Evolutionary conservation across 805 yeast genomes (phyloP).

Genomic region (Teunomyces barrocoloradensis): DNA sequence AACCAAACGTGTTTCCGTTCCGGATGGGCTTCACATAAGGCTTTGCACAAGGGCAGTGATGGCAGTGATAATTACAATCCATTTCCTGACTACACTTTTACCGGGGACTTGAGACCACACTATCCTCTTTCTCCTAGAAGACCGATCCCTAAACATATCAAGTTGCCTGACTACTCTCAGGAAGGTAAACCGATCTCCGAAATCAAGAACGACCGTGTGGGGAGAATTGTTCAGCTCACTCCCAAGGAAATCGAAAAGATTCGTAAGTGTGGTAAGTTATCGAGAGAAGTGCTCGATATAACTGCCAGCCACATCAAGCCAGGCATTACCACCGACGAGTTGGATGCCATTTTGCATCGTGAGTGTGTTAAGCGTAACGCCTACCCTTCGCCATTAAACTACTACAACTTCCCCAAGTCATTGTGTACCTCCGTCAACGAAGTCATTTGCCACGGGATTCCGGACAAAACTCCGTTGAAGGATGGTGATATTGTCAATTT

Average conservation of each 20-base stretch:
- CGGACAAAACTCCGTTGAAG: constrained; percentile 79
- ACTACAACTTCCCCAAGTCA: constrained; percentile 89
- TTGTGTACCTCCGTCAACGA: constrained; percentile 94
- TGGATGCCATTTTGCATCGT: constrained; percentile 81
- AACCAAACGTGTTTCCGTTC: constrained; percentile 78
- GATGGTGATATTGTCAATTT: constrained; percentile 95
- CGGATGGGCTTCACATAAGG: constrained; percentile 71
- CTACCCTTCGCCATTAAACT: constrained; percentile 94
- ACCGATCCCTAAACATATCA: constrained; percentile 66
- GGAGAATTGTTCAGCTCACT: constrained; percentile 59
- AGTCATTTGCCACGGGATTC: constrained; percentile 95
- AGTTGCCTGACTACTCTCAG: constrained; percentile 77
- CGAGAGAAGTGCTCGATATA: constrained; percentile 84
- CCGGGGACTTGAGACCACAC: constrained; percentile 71
- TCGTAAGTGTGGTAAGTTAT: constrained; percentile 70
- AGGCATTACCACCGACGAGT: constrained; percentile 90
- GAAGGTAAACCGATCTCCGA: constrained; percentile 81
- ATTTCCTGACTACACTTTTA: constrained; percentile 71
- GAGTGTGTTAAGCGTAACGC: constrained; percentile 87
- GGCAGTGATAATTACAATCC: constrained; percentile 73
- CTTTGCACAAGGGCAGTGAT: constrained; percentile 58
- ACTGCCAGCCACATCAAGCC: constrained; percentile 83
- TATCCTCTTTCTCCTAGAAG: constrained; percentile 82
- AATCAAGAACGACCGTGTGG: constrained; percentile 64
- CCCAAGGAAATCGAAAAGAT: constrained; percentile 72